These are phyloP conservation scores for Pichia thaimueangensis DNA, from an alignment of 805 yeast species.

Conservation along the genomic window DNA sequence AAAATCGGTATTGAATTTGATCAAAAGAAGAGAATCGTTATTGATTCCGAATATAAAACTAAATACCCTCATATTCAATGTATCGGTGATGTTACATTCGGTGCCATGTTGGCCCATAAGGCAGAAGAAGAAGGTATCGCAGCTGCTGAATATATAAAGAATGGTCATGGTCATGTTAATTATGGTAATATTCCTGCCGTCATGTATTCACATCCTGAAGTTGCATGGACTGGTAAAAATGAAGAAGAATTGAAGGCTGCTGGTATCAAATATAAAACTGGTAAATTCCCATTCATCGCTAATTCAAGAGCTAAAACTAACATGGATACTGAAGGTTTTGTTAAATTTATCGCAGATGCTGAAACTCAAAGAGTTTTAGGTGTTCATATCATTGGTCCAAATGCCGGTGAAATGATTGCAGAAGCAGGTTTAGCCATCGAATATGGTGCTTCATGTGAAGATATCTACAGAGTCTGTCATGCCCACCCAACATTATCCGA, in stretches of 20 bases:
- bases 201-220: slow-evolving; percentile 99
- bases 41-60: slow-evolving; percentile 89
- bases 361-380: slow-evolving; percentile 96
- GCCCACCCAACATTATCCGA: slow-evolving; percentile 98
- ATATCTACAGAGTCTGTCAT: slow-evolving; percentile 93
- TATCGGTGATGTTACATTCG: slow-evolving; percentile 97
- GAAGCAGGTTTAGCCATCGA: slow-evolving; percentile 97
- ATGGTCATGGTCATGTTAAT: slow-evolving; percentile 96
- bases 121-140: slow-evolving; percentile 99
- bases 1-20: slow-evolving; percentile 85
- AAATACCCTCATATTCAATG: slow-evolving; percentile 91
- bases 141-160: slow-evolving; percentile 89
- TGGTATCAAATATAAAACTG: slow-evolving; percentile 86
- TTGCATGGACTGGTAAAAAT: slow-evolving; percentile 97
- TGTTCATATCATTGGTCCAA: slow-evolving; percentile 94
- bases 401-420: slow-evolving; percentile 99
- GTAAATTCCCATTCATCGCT: slow-evolving; percentile 98
- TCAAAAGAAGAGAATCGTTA: slow-evolving; percentile 86
- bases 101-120: slow-evolving; percentile 99
- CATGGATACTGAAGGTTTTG: slow-evolving; percentile 94
- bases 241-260: slow-evolving; percentile 55
- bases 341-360: slow-evolving; percentile 91
- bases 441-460: slow-evolving; percentile 98
- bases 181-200: slow-evolving; percentile 97
- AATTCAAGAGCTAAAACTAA: slow-evolving; percentile 99